Evolutionary conservation across 495 filamentous ascomycete genomes (phyloP).

Genomic region (Aspergillus egyptiacus): DNA sequence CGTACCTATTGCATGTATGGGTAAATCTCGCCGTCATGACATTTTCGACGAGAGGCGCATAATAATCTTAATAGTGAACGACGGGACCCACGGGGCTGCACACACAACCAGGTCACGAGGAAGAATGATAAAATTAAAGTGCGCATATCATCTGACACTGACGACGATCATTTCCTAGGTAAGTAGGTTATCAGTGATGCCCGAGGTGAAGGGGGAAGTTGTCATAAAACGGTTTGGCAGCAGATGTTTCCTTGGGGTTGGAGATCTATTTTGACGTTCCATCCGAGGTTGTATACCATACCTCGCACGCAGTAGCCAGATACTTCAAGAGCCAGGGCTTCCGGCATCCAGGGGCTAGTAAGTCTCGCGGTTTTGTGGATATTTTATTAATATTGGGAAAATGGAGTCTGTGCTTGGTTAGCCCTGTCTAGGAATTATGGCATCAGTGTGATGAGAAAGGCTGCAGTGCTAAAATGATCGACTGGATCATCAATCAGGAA

Average conservation of each 20-base stretch:
- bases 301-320: too few species aligned
- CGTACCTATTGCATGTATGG: not conserved
- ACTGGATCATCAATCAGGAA: not conserved
- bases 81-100: conserved; percentile 8
- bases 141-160: not conserved
- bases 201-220: not conserved
- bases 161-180: too few species aligned
- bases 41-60: not conserved
- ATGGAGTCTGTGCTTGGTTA: not conserved
- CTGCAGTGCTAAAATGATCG: conserved; percentile 6
- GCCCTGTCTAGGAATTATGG: not conserved
- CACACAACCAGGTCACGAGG: not conserved
- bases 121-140: conserved; percentile 2
- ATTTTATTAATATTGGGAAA: not conserved
- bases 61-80: not conserved
- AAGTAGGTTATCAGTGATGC: not conserved
- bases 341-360: too few species aligned
- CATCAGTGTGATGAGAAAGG: not conserved
- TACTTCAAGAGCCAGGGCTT: too few species aligned
- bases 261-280: too few species aligned
- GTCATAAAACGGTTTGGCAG: conserved; percentile 4
- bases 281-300: too few species aligned
- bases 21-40: conserved; percentile 16
- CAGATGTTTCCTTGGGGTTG: too few species aligned
- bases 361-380: not conserved